A percentile compares a stretch with the other conserved stretches of the same genome.
Evolutionary conservation across 2,329 filamentous ascomycete genomes (phyloP).

Genomic region (Hymenoscyphus linearis): DNA sequence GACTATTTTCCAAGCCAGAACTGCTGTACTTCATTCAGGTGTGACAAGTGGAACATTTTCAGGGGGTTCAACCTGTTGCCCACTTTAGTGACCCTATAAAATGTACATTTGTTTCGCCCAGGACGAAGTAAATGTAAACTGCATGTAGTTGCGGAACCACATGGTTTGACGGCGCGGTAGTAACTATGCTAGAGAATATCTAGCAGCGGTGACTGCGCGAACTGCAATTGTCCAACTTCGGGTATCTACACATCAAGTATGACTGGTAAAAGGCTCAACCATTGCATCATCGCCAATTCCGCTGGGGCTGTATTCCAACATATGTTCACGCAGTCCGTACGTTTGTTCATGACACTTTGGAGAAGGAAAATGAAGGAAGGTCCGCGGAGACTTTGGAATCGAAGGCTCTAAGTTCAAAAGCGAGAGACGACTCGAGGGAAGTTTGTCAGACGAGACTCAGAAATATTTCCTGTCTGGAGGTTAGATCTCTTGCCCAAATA

Average conservation of each 20-base stretch:
- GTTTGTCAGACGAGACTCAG: too few relatives aligned
- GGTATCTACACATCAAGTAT: background rate
- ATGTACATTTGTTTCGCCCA: too few relatives aligned
- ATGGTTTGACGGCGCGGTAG: background rate
- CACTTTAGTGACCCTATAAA: too few relatives aligned
- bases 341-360: background rate
- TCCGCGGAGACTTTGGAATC: background rate
- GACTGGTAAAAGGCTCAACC: background rate
- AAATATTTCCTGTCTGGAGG: too few relatives aligned
- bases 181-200: background rate
- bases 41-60: too few relatives aligned
- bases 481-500: too few relatives aligned
- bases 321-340: background rate
- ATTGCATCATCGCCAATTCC: background rate
- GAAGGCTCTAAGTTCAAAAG: background rate
- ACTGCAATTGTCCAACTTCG: background rate
- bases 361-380: background rate
- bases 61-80: too few relatives aligned
- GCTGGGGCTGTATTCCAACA: background rate
- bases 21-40: too few relatives aligned
- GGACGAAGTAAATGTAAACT: background rate
- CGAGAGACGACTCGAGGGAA: too few relatives aligned
- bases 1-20: too few relatives aligned
- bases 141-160: background rate
- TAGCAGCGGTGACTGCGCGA: background rate